Base-by-base conservation (phyloP, 192 early-diverging fungal species). In the Chytriomyces sp. region DNA sequence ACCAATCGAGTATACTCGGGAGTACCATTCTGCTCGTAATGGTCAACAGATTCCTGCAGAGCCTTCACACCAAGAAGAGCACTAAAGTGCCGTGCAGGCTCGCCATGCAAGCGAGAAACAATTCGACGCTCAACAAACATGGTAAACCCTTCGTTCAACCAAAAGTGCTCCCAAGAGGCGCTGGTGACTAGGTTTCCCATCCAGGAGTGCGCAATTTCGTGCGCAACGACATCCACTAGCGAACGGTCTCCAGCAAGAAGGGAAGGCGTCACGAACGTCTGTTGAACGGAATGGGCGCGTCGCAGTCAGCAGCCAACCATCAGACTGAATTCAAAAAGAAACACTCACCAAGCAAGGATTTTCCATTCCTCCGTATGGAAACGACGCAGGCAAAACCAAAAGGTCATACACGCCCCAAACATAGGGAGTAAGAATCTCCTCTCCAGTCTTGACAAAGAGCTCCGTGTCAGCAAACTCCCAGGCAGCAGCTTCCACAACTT, bases 221-320 rank as follows among this genome's bases (percentile, higher is more conserved):
- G 97, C 5, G 94, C 94, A 67, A 98, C 91, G 35, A 98, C 96
- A 80, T 98, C 95, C 0, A 96, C 95, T 64, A 97, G 86, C 47
- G 92, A 93, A 57, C 92, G 90, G 82, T 99, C 97, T 66, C 96
- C 96, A 49, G 97, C 96, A 60, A 99, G 84, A 44, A 99, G 87
- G 20, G 95, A 95, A 28, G 97, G 97, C 35, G 97, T 99, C 24
- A 97, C 96, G 91, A 97, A 99, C 0, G 97, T 98, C 75, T 97
- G 35, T 35, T 35, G 35, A 35, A 35, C 81, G 35, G 35, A 35
- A 35, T 35, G 3, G 4, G 35, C 0, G 35, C 35, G 35, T 35
- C 35, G 35, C 35, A 35, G 35, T 35, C 35, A 35, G 35, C 35
- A 35, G 35, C 4, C 35, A 65, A 3, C 64, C 16, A 65, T 4